Evolutionary conservation across 495 filamentous ascomycete genomes (phyloP), one percentile per base, ranked within the genome.

Genomic region (Penicillium turbatum): DNA sequence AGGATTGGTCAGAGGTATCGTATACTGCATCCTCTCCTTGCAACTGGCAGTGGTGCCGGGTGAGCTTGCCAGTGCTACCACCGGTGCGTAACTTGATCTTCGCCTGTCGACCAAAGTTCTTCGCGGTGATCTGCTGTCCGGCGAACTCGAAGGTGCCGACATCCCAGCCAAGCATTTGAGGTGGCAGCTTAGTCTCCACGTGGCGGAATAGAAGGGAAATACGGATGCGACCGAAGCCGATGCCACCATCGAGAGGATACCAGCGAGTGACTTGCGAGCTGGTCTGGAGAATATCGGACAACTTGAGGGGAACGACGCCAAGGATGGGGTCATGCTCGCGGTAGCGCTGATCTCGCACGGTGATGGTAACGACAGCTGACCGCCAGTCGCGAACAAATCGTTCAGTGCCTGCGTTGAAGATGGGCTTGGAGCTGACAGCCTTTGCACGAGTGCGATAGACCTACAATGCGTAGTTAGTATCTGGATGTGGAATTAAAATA

Each of bases 381-480:
- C 90, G 79, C 92, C 92, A 97, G 66, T 97, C 92, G 11, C 92
- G 84, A n/a, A 97, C 78, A 60, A 97, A 97, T 2, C 88, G 81
- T 64, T 97, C 92, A 6, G 91, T 96, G 32, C 92, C 92, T 12
- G 92, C 92, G 59, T 97, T 95, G 75, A 95, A 97, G 56, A 97
- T 96, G 9, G 92, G 92, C 69, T 92, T 91, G 40, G 87, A 92
- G 56, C 88, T 95, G 11, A 95, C 85, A 24, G 89, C 90, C 72
- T 97, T 97, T 17, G 87, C 77, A 58, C 92, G 84, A 29, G 92
- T 97, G 56, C 90, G 87, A 72, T 96, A 97, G 44, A 92, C 63
- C 78, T 81, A 54, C 7, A 15, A 36, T 0, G 39, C 2, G 15
- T 12, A 17, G 38, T 59, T 36, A 52, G 42, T 21, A 43, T 26